Evolutionary conservation across 2,329 filamentous ascomycete species (phyloP).

Genomic region (Microsporum canis): DNA sequence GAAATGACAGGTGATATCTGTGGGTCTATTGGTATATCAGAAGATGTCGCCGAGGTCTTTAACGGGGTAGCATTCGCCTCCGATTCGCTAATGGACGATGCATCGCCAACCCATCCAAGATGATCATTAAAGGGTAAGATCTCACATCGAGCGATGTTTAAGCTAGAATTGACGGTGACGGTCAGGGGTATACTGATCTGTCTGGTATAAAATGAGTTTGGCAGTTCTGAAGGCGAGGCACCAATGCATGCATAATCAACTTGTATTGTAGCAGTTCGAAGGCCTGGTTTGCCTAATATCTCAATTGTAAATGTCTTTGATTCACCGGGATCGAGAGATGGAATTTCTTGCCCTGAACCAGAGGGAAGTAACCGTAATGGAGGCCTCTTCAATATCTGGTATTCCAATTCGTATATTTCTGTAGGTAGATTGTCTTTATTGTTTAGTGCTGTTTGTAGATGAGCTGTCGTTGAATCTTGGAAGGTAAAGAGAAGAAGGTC

Average conservation of each 20-base stretch:
- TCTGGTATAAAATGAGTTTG: constrained; percentile 68
- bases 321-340: constrained; percentile 54
- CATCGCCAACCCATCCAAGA: constrained; percentile 48
- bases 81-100: constrained; percentile 7
- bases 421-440: constrained; percentile 66
- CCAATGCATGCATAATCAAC: constrained; percentile 82
- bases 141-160: constrained; percentile 72
- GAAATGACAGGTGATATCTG: constrained; percentile 38
- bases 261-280: constrained; percentile 68
- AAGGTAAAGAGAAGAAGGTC: constrained; percentile 83
- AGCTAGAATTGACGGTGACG: constrained; percentile 82
- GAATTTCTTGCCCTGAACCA: constrained; percentile 30
- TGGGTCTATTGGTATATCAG: constrained; percentile 22
- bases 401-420: constrained; percentile 76
- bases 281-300: constrained; percentile 72
- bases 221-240: constrained; percentile 53
- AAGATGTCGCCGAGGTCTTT: constrained; percentile 6
- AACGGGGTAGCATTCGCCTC: constrained; percentile 9
- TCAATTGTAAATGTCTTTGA: constrained; percentile 68
- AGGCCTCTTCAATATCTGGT: constrained; percentile 63
- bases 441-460: constrained; percentile 61
- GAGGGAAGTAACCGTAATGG: constrained; percentile 48
- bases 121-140: constrained; percentile 59
- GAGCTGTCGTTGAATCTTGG: constrained; percentile 71
- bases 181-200: constrained; percentile 70